A percentile compares a stretch with the other conserved stretches of the same genome.
These are phyloP conservation scores for Crithidia mellificae DNA, from an alignment of 208 protist genomes.

Conservation along the genomic window DNA sequence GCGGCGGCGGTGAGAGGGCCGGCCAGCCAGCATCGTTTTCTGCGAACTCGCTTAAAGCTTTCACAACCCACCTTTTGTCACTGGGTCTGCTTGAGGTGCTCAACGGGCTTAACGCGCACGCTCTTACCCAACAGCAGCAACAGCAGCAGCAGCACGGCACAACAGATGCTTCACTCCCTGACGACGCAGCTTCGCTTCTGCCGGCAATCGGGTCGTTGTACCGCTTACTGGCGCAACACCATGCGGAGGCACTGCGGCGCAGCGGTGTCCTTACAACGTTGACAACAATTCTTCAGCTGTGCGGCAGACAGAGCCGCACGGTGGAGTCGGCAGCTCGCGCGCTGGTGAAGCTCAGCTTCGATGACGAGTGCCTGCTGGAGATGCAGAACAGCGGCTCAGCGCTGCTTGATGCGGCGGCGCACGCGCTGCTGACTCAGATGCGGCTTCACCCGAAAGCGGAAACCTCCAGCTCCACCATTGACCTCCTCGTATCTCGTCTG, in stretches of 20 bases:
- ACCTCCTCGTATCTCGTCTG: conserved; percentile 50
- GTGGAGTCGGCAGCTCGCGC: conserved; percentile 63
- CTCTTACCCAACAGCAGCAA: not conserved
- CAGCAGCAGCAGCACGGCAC: no score
- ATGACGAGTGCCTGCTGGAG: conserved; percentile 42
- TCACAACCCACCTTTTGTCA: conserved; percentile 38
- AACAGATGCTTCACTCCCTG: not conserved
- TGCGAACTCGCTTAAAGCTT: conserved; percentile 13
- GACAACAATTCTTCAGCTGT: conserved; percentile 40
- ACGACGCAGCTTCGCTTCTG: not conserved
- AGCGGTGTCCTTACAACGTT: conserved; percentile 37
- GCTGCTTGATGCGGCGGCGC: conserved; percentile 37
- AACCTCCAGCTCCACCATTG: conserved; percentile 19
- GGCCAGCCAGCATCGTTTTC: not conserved
- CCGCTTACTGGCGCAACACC: conserved; percentile 18
- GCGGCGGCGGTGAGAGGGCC: not conserved
- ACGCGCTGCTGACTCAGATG: conserved; percentile 36
- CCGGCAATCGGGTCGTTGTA: conserved; percentile 14
- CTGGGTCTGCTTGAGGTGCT: conserved; percentile 38
- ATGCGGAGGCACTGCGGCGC: conserved; percentile 12
- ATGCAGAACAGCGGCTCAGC: conserved; percentile 30
- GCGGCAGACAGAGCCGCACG: conserved; percentile 31
- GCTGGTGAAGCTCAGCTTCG: conserved; percentile 72
- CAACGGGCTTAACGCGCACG: conserved; percentile 33
- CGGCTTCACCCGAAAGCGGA: not conserved